Evolutionary conservation across 345 rosid genomes (phyloP).

Genomic region (Lepidium africanum): DNA sequence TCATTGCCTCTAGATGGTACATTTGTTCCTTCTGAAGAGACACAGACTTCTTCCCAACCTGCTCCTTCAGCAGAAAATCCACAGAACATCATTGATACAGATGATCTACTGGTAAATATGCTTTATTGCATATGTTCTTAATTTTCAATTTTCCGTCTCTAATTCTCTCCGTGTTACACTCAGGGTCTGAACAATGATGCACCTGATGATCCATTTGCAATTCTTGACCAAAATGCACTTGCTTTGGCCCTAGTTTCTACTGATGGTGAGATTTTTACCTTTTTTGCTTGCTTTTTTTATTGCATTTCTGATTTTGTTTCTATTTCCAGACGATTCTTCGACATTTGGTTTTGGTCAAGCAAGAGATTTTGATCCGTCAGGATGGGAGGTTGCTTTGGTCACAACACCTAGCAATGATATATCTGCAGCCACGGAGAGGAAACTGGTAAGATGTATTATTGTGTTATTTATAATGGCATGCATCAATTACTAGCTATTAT

Average conservation of each 20-base stretch:
- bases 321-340: constrained; percentile 39
- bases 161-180: not conserved
- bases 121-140: not conserved
- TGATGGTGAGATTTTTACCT: constrained; percentile 38
- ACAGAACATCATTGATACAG: constrained; percentile 52
- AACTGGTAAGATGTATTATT: constrained; percentile 49
- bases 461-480: constrained; percentile 2
- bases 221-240: constrained; percentile 72
- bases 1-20: constrained; percentile 38
- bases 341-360: constrained; percentile 43
- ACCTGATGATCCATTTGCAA: constrained; percentile 51
- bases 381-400: constrained; percentile 89
- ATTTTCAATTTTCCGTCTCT: not conserved
- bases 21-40: constrained; percentile 40
- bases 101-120: constrained; percentile 69
- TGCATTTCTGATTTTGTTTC: constrained; percentile 3
- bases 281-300: not conserved
- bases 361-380: constrained; percentile 51
- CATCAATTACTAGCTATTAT: not conserved
- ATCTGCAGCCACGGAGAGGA: constrained; percentile 59
- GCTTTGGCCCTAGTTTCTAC: constrained; percentile 67
- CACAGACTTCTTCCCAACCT: constrained; percentile 31
- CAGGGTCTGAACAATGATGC: constrained; percentile 52
- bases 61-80: constrained; percentile 38
- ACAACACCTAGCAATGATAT: constrained; percentile 59